Evolutionary conservation across 768 basidiomycete genomes (phyloP).

Genomic region (Pulveroboletus sp.): DNA sequence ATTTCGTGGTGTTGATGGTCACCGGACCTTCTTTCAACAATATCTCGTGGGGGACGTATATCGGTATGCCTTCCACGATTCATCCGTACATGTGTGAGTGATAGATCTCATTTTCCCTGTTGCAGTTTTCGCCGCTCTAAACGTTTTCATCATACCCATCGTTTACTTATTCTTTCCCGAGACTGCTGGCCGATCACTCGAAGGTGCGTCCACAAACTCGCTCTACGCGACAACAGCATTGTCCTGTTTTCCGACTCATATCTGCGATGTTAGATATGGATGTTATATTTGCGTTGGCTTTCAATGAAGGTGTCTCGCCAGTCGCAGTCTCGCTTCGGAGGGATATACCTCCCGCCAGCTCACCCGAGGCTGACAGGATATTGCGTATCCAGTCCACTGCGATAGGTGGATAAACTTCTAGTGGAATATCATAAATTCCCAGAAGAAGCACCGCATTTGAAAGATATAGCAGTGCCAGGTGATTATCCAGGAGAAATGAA

Average conservation of each 20-base stretch:
- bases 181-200: slow-evolving; percentile 54
- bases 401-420: slow-evolving; percentile 1
- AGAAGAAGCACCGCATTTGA: not conserved
- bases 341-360: slow-evolving; percentile 41
- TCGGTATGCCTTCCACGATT: slow-evolving; percentile 32
- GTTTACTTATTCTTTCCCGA: slow-evolving; percentile 62
- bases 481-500: not conserved
- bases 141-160: slow-evolving; percentile 51
- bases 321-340: slow-evolving; percentile 42
- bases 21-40: slow-evolving; percentile 55
- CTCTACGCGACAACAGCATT: not conserved
- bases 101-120: not conserved
- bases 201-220: slow-evolving; percentile 32
- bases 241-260: not conserved
- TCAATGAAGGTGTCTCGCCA: slow-evolving; percentile 41
- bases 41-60: slow-evolving; percentile 58
- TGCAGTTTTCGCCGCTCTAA: slow-evolving; percentile 50
- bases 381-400: slow-evolving; percentile 28
- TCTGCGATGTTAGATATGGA: slow-evolving; percentile 36
- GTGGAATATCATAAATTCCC: not conserved
- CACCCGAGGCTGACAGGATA: slow-evolving; percentile 41
- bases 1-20: slow-evolving; percentile 57
- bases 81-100: not conserved
- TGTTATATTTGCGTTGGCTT: slow-evolving; percentile 42
- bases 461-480: not conserved